These are phyloP conservation scores for Tricholomella constricta DNA, from an alignment of 768 basidiomycete genomes.

Conservation along the genomic window DNA sequence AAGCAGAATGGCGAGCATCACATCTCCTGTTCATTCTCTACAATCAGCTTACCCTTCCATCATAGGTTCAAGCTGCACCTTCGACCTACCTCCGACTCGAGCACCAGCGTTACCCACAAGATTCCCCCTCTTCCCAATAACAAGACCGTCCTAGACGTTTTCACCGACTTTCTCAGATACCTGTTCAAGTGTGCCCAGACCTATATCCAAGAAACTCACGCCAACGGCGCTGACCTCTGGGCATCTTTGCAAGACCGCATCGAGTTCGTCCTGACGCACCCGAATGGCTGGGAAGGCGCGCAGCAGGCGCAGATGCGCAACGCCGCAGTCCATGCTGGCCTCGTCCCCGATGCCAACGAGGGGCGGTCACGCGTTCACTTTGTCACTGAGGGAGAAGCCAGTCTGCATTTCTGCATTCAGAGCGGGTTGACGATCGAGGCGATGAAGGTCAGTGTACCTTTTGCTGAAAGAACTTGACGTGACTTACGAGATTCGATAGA, in stretches of 20 bases:
- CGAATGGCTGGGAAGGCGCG: constrained; percentile 63
- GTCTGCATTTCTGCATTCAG: constrained; percentile 54
- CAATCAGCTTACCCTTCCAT: not conserved
- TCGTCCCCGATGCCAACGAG: constrained; percentile 41
- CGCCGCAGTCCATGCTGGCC: constrained; percentile 50
- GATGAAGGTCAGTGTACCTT: constrained; percentile 24
- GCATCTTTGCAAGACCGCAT: constrained; percentile 37
- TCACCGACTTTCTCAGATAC: constrained; percentile 52
- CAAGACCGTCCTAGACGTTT: constrained; percentile 43
- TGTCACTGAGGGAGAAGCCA: constrained; percentile 66
- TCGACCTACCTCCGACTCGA: constrained; percentile 19
- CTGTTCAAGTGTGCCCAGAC: constrained; percentile 41
- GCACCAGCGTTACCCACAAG: constrained; percentile 10
- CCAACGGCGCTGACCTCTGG: constrained; percentile 44
- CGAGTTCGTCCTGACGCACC: constrained; percentile 52
- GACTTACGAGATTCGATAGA: constrained; percentile 25
- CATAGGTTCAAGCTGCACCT: constrained; percentile 40
- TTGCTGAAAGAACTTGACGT: not conserved
- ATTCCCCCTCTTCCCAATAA: constrained; percentile 42
- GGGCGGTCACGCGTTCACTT: constrained; percentile 50
- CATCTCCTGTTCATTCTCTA: constrained; percentile 18
- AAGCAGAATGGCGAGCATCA: constrained; percentile 44
- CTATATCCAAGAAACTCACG: constrained; percentile 49
- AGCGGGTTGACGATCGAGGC: constrained; percentile 39
- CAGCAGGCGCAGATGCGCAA: constrained; percentile 56